Base-by-base conservation (phyloP, 306 rosid species). In the Inga leiocalycina region DNA sequence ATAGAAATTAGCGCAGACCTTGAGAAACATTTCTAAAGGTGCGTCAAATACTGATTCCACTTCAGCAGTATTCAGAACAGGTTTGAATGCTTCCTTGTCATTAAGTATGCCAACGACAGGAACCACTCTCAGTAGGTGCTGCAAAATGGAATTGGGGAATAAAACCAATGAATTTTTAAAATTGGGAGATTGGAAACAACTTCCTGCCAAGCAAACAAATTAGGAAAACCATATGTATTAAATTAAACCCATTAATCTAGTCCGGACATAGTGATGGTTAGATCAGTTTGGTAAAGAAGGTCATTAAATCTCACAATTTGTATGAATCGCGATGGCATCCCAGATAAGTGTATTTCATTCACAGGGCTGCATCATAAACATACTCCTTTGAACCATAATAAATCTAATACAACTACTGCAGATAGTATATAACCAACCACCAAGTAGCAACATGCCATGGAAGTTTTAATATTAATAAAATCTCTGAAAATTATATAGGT, bases 1-100 rank as follows among this genome's bases (percentile, higher is more conserved):
- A 75, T 22, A 80, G 64, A 71, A 67, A 35, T 64, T 52, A 73
- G 70, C 43, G 54, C 48, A 76, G 14, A 96, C 99, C 98, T 91
- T 93, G 86, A 96, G 89, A 86, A 96, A 96, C 99, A 96, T 96
- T 80, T 96, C 98, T 75, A 96, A 81, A 15, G 99, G 97, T 65
- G 94, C 98, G 71, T 96, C 98, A 84, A 96, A 96, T 77, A 96
- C 83, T 16, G 94, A 84, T 81, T 96, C 98, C 79, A 96, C 99
- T 86, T 96, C 98, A 45, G 80, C 93, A 30, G 97, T 94, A 80
- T 91, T 91, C 8, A 95, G 94, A 77, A 72, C 76, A 35, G 98
- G 94, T 81, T 72, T 90, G 89, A 93, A 96, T 41, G 93, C 91
- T 79, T 88, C 78, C 87, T 90, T 96, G 79, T 94, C 90, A n/a